Base-by-base conservation (phyloP, 257 asterid genomes). In the Henckelia pumila region DNA sequence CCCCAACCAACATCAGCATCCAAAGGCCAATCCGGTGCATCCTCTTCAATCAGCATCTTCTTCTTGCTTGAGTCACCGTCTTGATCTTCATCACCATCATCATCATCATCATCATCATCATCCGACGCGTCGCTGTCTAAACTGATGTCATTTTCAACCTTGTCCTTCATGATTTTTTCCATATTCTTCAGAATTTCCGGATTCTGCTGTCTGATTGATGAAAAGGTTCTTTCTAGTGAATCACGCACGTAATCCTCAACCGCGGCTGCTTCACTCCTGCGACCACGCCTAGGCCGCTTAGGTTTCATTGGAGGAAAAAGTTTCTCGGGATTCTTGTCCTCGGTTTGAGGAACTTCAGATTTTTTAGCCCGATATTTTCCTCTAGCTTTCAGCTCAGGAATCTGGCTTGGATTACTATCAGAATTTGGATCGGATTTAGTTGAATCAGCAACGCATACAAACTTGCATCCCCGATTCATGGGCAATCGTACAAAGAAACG, bases 1-100 rank as follows among this genome's bases (percentile, higher is more conserved):
- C 97, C 98, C 98, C 97, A 92, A 13, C 97, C 97, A 19, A 92
- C 83, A 71, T 92, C 98, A 3, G 98, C 95, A 82, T 92, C 96
- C 71, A 89, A 77, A 35, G 98, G 98, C 98, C 98, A 92, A 85
- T 85, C 74, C n/a, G 93, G 89, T 75, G 82, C 84, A 68, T 92
- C 98, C 75, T 89, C 97, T 73, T 89, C 91, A 25, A 88, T 73
- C 68, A 88, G 35, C 87, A 84, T 85, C 74, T 74, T 67, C 65
- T 76, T 82, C 57, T 63, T 80, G 30, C 67, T 71, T 29, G 62
- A 56, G 63, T 58, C 68, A 53, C 16, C 60, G 14, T 44, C 60
- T 40, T 19, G 14, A 25, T 25, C 81, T 50, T 76, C 80, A 16
- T 79, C 72, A 3, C 8, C 22, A 21, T 62, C 88, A 24, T 74